Base-by-base conservation (phyloP, 176 grass and related monocot species). In the Eragrostis nindensis region DNA sequence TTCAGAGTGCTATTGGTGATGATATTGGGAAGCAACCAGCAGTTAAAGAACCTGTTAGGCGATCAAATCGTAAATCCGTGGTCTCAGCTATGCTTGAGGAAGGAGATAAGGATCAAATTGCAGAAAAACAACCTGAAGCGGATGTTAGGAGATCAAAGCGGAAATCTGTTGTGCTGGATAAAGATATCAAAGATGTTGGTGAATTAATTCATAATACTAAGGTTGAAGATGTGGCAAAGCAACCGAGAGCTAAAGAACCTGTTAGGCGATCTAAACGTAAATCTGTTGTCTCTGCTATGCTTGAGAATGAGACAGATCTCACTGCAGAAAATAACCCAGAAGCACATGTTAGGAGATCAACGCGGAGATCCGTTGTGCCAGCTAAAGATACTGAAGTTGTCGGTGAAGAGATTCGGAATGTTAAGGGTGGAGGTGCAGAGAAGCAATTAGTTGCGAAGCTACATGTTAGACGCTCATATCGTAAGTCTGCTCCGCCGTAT, bases 381-480 rank as follows among this genome's bases (percentile, higher is more conserved):
- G 50, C 24, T 57, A 40, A 42, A 42, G 52, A 59, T 54, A 54
- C 6, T 6, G 22, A 54, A 54, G 27, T 5, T 55, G 71, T 14
- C n/a, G 29, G 17, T 59, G 42, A 77, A 85, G 38, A 66, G 62
- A 15, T 67, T 53, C 29, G 9, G 19, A 61, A 48, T 62, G 30
- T 11, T 5, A 71, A 66, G 57, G 47, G 41, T 5, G 38, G 29
- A 15, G 8, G 54, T 70, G 5, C 32, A 30, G 71, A 30, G 43
- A 82, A 70, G 43, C 65, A 81, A 63, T 45, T 21, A 45, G 46
- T 46, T 10, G 44, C 44, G 13, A 62, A 50, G 22, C 38, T 76
- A 70, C 64, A 71, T 87, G 45, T 42, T n/a, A 75, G 78, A 22
- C 22, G 52, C 25, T 81, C 77, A 81, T 61, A 62, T 45, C 26